phyloP scores from a whole-genome alignment of 306 rosid species.

The Pterocarpus macrocarpus region DNA sequence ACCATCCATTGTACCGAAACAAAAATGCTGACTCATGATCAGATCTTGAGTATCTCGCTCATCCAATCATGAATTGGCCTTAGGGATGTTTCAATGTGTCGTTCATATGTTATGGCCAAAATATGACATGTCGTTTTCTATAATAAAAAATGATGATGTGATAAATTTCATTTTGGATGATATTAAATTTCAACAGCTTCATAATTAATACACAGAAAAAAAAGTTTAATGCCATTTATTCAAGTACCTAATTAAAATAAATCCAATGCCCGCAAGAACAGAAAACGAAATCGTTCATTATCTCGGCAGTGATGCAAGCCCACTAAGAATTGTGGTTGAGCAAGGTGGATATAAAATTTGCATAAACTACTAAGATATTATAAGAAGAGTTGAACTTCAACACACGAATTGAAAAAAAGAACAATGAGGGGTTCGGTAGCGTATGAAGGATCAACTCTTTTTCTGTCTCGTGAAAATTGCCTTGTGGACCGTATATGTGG shows the following conservation, averaged over 20 bases:
- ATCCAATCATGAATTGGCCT: background rate
- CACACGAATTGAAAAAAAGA: slow-evolving; percentile 34
- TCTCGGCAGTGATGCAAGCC: slow-evolving; percentile 49
- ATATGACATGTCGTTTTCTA: background rate
- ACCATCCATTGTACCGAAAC: background rate
- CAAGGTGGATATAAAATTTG: background rate
- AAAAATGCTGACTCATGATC: slow-evolving; percentile 9
- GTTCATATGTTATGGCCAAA: background rate
- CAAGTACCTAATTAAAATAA: slow-evolving; percentile 30
- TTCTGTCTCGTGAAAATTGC: slow-evolving; percentile 39
- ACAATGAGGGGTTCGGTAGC: slow-evolving; percentile 37
- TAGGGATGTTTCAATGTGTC: background rate
- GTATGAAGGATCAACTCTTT: slow-evolving; percentile 44
- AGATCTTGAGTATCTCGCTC: slow-evolving; percentile 28
- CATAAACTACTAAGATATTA: slow-evolving; percentile 40
- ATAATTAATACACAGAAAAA: slow-evolving; percentile 23
- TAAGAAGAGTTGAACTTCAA: slow-evolving; percentile 44
- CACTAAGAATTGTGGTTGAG: slow-evolving; percentile 36
- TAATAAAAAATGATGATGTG: background rate
- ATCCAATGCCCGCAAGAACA: slow-evolving; percentile 17
- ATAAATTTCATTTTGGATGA: background rate
- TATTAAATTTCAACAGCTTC: slow-evolving; percentile 15
- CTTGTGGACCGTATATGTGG: slow-evolving; percentile 40
- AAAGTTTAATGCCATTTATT: slow-evolving; percentile 5
- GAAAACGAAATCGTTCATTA: slow-evolving; percentile 2